Base-by-base conservation (phyloP, 2,329 filamentous ascomycete species). In the Pyrenophora teres region DNA sequence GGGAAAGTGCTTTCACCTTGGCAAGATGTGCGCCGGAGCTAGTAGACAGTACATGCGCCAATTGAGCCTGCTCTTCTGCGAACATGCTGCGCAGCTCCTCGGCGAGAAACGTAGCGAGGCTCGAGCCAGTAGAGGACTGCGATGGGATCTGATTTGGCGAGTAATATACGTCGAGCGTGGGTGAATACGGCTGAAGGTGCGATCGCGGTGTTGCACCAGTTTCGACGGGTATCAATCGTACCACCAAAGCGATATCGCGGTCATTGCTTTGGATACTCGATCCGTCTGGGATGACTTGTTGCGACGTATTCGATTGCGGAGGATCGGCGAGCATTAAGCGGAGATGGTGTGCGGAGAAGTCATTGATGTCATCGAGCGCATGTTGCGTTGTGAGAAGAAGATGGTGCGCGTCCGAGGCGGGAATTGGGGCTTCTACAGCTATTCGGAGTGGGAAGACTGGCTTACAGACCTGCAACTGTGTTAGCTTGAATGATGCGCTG, bases 361-460 rank as follows among this genome's bases (percentile, higher is more conserved):
- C 89, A 66, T 93, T 92, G 53, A 92, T 82, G 64, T 91, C 88
- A 73, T 97, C 92, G 49, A 97, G 83, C 9, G 88, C 87, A 73
- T 91, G 86, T 68, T 97, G 92, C 0, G 91, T 92, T n/a, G 87
- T 82, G 51, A 86, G 87, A 41, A 96, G 76, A 10, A 97, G 81
- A 65, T 87, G 83, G 66, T 88, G 83, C 2, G 86, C 86, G 65
- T 96, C 89, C 36, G 83, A 76, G 1, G 83, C 78, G 42, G 84
- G 81, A 25, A 95, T 75, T 31, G 86, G 82, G 23, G 90, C 85
- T 63, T 91, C 84, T 57, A 97, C 81, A 23, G 87, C 85, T 60
- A 97, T 89, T 56, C 87, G 86, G 16, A 97, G 81, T 6, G 94
- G 92, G 62, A 97, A 96, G 15, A 92, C 89, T 25, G 92, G 89